These are phyloP conservation scores for Carex kokanica DNA, from an alignment of 176 grass and related monocot genomes.

Conservation along the genomic window DNA sequence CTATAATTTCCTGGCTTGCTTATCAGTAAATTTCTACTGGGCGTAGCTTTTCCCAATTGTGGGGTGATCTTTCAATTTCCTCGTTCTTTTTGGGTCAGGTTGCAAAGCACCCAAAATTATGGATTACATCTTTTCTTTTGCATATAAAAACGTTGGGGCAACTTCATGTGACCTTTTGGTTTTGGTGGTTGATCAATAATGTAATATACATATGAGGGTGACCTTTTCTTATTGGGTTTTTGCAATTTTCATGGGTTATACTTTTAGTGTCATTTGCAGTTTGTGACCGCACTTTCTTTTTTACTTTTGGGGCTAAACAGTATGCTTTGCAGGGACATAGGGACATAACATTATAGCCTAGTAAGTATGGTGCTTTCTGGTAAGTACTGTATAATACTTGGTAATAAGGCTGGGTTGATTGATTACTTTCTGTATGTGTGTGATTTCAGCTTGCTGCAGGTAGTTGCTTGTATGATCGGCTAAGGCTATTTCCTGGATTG, in stretches of 20 bases:
- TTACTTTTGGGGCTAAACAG: neutral
- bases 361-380: constrained; percentile 19
- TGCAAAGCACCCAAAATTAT: neutral
- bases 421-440: neutral
- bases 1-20: neutral
- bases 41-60: neutral
- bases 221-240: neutral
- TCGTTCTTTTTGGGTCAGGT: neutral
- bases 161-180: neutral
- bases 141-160: neutral
- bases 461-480: constrained; percentile 75
- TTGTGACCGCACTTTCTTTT: neutral
- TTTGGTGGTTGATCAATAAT: neutral
- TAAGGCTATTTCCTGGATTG: constrained; percentile 73
- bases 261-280: neutral
- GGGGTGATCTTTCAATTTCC: neutral
- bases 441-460: constrained; percentile 74
- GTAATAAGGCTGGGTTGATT: neutral
- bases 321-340: neutral
- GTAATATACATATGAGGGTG: neutral
- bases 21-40: neutral
- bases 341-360: neutral
- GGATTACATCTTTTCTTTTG: neutral
- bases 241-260: neutral
- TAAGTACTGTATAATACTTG: constrained; percentile 17